Base-by-base conservation (phyloP, 805 yeast species). In the Candida stauntonica region DNA sequence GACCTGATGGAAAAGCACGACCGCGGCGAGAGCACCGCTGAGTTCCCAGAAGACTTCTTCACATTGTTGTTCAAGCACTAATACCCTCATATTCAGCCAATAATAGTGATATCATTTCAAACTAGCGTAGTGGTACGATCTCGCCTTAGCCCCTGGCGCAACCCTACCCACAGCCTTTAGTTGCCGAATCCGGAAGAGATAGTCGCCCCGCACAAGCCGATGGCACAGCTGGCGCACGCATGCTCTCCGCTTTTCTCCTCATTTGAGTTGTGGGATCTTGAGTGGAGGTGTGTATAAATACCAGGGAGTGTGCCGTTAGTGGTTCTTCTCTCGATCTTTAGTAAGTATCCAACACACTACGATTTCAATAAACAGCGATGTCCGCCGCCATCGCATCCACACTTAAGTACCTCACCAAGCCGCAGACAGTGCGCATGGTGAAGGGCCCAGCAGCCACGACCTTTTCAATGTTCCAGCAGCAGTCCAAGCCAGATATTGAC, bases 1-100 rank as follows among this genome's bases (percentile, higher is more conserved):
- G 67, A 63, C 32, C 47, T 63, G 12, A 39, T 47, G 17, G 58
- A 52, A 14, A 55, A 54, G 38, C 35, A 42, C 20, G 36, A 20
- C 0, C 33, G 17, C 2, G 39, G 41, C 12, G 60, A 52, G 30
- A 38, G 37, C 9, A 38, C 40, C 13, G 52, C 52, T 11, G 60
- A 55, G 35, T 53, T 55, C 35, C 58, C 55, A 7, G 31, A 31
- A 9, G 58, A 52, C 8, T 54, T 51, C 42, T 54, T 47, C 26
- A 32, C 36, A 9, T 24, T 54, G 34, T 29, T 43, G 26, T 23
- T 34, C 7, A 45, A 42, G 36, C 29, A 41, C 29, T 41, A 20
- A 29, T 18, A 17, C 20, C n/a, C n/a, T n/a, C n/a, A n/a, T n/a
- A n/a, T n/a, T n/a, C n/a, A n/a, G n/a, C n/a, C n/a, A n/a, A n/a